Percentiles rank a stretch among this genome's conserved stretches.
Evolutionary conservation across 768 basidiomycete genomes (phyloP).

Genomic region (Kwoniella shandongensis): DNA sequence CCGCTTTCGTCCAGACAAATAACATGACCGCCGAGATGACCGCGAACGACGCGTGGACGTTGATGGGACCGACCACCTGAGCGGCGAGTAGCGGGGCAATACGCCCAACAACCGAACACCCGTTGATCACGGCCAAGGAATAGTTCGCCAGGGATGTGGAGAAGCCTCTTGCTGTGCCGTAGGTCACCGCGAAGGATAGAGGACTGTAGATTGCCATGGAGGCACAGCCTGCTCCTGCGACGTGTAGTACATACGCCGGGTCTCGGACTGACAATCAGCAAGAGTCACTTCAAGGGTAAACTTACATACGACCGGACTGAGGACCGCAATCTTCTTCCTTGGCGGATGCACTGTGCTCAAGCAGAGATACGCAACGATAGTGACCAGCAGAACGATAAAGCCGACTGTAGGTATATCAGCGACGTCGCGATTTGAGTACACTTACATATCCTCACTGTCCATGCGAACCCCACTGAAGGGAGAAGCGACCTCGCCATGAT

Average conservation of each 20-base stretch:
- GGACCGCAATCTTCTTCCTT: conserved; percentile 27
- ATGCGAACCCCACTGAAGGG: conserved; percentile 60
- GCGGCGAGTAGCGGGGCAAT: conserved; percentile 43
- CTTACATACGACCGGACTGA: conserved; percentile 46
- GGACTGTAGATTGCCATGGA: conserved; percentile 74
- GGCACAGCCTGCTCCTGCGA: conserved; percentile 60
- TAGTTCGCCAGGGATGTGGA: conserved; percentile 24
- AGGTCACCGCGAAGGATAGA: conserved; percentile 39
- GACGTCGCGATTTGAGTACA: neutral
- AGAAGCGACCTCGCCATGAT: conserved; percentile 61
- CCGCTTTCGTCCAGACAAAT: conserved; percentile 64
- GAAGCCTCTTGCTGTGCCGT: conserved; percentile 22
- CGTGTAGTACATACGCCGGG: conserved; percentile 62
- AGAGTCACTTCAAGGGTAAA: conserved; percentile 59
- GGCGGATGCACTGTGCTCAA: conserved; percentile 28
- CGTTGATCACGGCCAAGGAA: conserved; percentile 48
- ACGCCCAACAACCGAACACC: conserved; percentile 44
- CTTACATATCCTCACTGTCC: conserved; percentile 56
- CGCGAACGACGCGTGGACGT: conserved; percentile 68
- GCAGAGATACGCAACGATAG: conserved; percentile 21
- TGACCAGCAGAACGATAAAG: conserved; percentile 27
- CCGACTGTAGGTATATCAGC: conserved; percentile 17
- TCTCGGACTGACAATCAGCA: conserved; percentile 66
- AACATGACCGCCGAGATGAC: conserved; percentile 62
- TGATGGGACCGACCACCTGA: conserved; percentile 60